Conservation (phyloP, 371 early-diverging fungal genomes). For the Chytridium lagenaria region DNA sequence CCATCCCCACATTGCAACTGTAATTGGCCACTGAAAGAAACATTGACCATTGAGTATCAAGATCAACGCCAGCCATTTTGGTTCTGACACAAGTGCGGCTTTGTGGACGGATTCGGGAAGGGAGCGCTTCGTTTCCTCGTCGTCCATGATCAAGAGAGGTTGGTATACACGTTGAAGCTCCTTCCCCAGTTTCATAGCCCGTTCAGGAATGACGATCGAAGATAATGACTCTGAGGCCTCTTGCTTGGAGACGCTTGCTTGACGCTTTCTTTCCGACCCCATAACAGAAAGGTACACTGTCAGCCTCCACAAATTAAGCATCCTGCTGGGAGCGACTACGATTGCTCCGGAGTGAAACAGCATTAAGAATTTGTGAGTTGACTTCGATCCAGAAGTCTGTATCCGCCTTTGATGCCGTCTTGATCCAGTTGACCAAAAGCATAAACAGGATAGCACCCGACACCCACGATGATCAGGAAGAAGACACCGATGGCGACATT, state of each 20-base stretch:
- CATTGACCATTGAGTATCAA: conserved; percentile 29
- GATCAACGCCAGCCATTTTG: conserved; percentile 29
- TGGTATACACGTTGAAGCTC: conserved; percentile 14
- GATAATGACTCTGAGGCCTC: not conserved
- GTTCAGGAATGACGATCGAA: not conserved
- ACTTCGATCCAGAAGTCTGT: conserved; percentile 45
- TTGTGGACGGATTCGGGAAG: not conserved
- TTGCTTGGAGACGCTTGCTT: not conserved
- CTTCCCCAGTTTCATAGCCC: not conserved
- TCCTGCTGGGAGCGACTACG: conserved; percentile 22
- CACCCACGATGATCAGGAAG: conserved; percentile 32
- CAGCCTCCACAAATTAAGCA: conserved; percentile 23
- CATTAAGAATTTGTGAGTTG: conserved; percentile 46
- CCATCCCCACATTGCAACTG: conserved; percentile 40
- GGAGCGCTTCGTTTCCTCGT: not conserved
- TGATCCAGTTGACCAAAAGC: conserved; percentile 39
- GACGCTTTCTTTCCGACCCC: not conserved
- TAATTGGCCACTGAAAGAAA: conserved; percentile 40
- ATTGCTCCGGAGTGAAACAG: conserved; percentile 41
- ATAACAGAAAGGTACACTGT: conserved; percentile 2
- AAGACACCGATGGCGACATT: conserved; percentile 20
- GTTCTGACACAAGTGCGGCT: conserved; percentile 4
- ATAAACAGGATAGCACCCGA: conserved; percentile 46
- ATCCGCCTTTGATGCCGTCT: conserved; percentile 16
- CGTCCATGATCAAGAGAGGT: conserved; percentile 8